Evolutionary conservation across 2,329 filamentous ascomycete species (phyloP).

Genomic region (Allantophomopsis lycopodina): DNA sequence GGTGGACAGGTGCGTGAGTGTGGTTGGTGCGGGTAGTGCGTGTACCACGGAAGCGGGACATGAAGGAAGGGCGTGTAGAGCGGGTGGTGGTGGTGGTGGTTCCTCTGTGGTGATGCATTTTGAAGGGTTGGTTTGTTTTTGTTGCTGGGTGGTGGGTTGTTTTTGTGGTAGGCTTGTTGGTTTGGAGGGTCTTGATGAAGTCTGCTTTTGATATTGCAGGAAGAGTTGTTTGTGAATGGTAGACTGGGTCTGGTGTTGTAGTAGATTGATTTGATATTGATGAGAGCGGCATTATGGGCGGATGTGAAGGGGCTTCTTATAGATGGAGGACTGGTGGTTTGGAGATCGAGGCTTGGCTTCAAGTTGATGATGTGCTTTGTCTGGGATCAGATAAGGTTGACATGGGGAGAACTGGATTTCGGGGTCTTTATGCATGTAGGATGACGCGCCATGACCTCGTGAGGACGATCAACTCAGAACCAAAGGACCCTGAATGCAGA

Average conservation of each 20-base stretch:
- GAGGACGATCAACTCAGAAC: too few relatives aligned
- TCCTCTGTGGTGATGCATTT: constrained; percentile 6
- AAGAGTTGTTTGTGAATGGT: background rate
- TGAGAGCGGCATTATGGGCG: background rate
- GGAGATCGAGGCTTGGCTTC: too few relatives aligned
- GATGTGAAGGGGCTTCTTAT: background rate
- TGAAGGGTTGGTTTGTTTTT: constrained; percentile 3
- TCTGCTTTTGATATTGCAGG: background rate
- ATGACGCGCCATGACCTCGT: too few relatives aligned
- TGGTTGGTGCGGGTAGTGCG: constrained; percentile 18
- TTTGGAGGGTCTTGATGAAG: background rate
- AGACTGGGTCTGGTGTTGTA: background rate
- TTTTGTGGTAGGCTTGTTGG: background rate
- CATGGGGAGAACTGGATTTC: too few relatives aligned
- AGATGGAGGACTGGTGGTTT: too few relatives aligned
- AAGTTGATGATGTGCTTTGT: background rate
- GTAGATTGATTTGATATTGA: background rate
- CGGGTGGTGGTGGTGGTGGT: constrained; percentile 20
- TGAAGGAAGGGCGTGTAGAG: constrained; percentile 33
- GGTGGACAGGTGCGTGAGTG: constrained; percentile 33
- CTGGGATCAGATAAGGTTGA: too few relatives aligned
- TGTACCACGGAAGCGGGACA: constrained; percentile 36
- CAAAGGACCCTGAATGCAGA: too few relatives aligned
- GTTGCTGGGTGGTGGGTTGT: background rate
- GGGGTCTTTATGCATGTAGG: too few relatives aligned